Base-by-base conservation (phyloP, 257 asterid species). In the Leptodermis oblonga region DNA sequence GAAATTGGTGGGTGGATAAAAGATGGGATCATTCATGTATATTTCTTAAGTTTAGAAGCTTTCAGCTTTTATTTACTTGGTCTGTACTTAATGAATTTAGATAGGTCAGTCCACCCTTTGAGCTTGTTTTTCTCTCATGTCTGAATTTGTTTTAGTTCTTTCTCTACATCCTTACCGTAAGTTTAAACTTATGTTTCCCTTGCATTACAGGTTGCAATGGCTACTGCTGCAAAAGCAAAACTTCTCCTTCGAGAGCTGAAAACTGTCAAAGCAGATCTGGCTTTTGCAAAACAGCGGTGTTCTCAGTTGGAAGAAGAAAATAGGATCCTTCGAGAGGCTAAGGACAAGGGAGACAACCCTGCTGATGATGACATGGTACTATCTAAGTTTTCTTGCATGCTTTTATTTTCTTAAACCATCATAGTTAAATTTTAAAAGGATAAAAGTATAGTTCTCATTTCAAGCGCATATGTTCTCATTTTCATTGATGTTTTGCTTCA, bases 231-330 rank as follows among this genome's bases (percentile, higher is more conserved):
- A 4, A 93, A 88, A 76, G 96, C 90, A 28, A 90, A 93, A 75
- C 88, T 93, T 60, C 94, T 90, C 2, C 83, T 93, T n/a, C 80
- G 96, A 46, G 99, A 93, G 83, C 84, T 93, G 56, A 90, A 93
- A 80, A 93, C 96, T 22, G 82, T 90, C 20, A 88, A 90, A 78
- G 95, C 96, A 31, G 95, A 93, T 76, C 85, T 93, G 13, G 84
- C 96, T 9, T 93, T 90, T 72, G 84, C 95, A 62, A 90, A 88
- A 55, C 86, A 82, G 61, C 80, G 97, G 7, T 86, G 96, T 74
- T 87, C 95, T 63, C 95, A 90, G 82, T 79, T 93, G 30, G 99
- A 90, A 86, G 96, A 93, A 71, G 97, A 93, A 83, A 90, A 93
- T 48, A 90, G 68, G 75, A 71, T 80, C 70, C 96, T 93, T 9